Evolutionary conservation across 129 eudicot genomes (phyloP).

Genomic region (Lonicera japonica): DNA sequence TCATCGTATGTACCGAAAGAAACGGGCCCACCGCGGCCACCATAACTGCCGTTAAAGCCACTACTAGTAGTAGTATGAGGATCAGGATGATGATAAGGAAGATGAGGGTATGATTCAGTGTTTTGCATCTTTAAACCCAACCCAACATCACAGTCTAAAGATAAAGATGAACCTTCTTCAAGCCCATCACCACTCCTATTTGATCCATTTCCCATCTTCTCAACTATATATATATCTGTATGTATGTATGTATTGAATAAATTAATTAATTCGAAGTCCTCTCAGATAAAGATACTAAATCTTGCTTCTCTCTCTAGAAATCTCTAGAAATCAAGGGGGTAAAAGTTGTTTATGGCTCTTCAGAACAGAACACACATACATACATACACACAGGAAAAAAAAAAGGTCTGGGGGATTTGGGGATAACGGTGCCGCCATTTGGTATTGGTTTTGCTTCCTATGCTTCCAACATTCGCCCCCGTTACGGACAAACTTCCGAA

Average conservation of each 20-base stretch:
- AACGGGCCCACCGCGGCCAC: slow-evolving; percentile 17
- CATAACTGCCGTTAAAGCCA: slow-evolving; percentile 6
- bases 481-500: slow-evolving; percentile 23
- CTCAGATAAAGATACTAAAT: no score
- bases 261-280: no score
- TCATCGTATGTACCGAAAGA: slow-evolving; percentile 8
- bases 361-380: no score
- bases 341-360: background rate
- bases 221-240: background rate
- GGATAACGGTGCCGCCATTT: slow-evolving; percentile 15
- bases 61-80: background rate
- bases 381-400: slow-evolving; percentile 1
- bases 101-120: slow-evolving; percentile 15
- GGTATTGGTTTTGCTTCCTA: slow-evolving; percentile 31
- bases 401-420: background rate
- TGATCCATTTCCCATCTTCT: slow-evolving; percentile 22
- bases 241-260: no score
- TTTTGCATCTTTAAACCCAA: slow-evolving; percentile 39
- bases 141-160: slow-evolving; percentile 32
- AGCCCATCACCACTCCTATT: slow-evolving; percentile 8
- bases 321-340: no score
- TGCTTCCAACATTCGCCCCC: slow-evolving; percentile 37
- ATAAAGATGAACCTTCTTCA: slow-evolving; percentile 10
- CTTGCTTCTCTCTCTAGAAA: no score
- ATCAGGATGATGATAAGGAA: slow-evolving; percentile 10